Base-by-base conservation (phyloP, 2,329 filamentous ascomycete species). In the Knoxdaviesia proteae region DNA sequence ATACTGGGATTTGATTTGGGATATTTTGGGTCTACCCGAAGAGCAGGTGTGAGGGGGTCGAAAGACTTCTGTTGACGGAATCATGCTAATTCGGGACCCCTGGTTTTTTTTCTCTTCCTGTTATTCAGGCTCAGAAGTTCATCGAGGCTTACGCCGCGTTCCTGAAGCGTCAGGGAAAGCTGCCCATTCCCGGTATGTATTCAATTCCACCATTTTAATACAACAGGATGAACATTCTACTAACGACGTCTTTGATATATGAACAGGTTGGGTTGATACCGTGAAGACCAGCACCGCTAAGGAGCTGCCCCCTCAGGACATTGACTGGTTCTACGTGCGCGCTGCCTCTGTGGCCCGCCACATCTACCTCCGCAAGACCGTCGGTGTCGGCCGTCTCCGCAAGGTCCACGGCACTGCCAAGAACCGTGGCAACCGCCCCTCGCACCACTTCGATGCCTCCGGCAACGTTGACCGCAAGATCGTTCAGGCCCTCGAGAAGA, bases 321-420 rank as follows among this genome's bases (percentile, higher is more conserved):
- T 87, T 62, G 90, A 98, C 77, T 98, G 90, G 90, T 92, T 77
- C 73, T 83, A 78, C 67, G 65, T 77, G 63, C 87, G 90, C 61
- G 87, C 88, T 58, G 90, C 90, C 57, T 78, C 88, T 53, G 80
- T 98, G 62, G 90, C 90, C 60, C 86, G 87, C 61, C 88, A 96
- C 75, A 80, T 98, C 74, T 98, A 98, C 77, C 75, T 98, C 65
- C 83, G 90, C 72, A 98, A 98, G 77, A 94, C 87, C 50, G 87
- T 98, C 62, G 90, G 90, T 75, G 84, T 98, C 56, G 90, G 90
- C 68, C 86, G 90, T 61, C 79, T 98, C 57, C 82, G 88, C 67
- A 94, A 93, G 74, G 82, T 81, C 52, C 90, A 98, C 77, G 90
- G 86, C 58, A 81, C 77, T 56, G 81, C 82, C 72, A 94, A 93